These are phyloP conservation scores for Xylaria grammica DNA, from an alignment of 495 filamentous ascomycete species.

Conservation along the genomic window DNA sequence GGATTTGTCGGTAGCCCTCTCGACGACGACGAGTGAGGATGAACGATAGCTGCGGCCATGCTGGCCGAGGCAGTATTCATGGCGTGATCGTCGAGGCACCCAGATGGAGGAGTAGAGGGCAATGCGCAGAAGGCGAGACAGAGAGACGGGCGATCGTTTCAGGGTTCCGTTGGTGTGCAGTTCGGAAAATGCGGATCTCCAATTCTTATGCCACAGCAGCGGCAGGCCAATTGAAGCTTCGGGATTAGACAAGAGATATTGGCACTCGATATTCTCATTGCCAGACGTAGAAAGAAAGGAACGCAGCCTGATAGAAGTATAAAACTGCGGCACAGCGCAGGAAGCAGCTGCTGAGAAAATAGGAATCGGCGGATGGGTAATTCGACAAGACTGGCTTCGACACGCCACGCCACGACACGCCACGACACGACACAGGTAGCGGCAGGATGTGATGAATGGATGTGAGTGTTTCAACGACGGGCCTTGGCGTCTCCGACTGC, in stretches of 20 bases:
- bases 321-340: background rate
- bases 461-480: conserved; percentile 27
- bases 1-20: conserved; percentile 49
- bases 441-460: conserved; percentile 14
- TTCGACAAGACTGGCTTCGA: conserved; percentile 13
- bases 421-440: conserved; percentile 14
- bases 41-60: conserved; percentile 35
- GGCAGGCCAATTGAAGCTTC: conserved; percentile 16
- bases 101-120: conserved; percentile 1
- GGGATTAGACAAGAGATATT: background rate
- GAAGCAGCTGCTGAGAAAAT: background rate
- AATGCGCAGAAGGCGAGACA: conserved; percentile 1
- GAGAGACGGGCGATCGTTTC: conserved; percentile 15
- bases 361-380: conserved; percentile 1
- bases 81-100: conserved; percentile 9
- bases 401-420: conserved; percentile 13
- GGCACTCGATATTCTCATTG: conserved; percentile 7
- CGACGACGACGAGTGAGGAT: conserved; percentile 31
- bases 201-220: conserved; percentile 8
- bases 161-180: conserved; percentile 19
- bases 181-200: conserved; percentile 15
- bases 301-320: background rate
- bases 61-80: conserved; percentile 38
- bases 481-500: conserved; percentile 23
- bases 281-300: background rate